Base-by-base conservation (phyloP, 768 basidiomycete species). In the Hericium erinaceus region DNA sequence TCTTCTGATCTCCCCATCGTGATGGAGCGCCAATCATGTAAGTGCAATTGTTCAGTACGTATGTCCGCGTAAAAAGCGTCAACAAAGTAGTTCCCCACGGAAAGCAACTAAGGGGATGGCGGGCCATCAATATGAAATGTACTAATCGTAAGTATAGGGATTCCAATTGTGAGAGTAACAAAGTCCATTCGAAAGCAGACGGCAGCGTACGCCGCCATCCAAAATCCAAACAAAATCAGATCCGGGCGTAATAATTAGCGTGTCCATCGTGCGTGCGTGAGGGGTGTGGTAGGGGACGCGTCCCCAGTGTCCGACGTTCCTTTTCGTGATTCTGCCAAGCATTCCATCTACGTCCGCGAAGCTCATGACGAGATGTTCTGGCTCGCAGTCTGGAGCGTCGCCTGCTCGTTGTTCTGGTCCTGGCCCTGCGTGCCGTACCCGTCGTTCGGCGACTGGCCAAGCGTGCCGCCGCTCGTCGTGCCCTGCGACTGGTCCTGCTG, bases 371-470 rank as follows among this genome's bases (percentile, higher is more conserved):
- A 0, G 20, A 53, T 40, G 20, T 52, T 48, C 22, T 57, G 59
- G 3, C 20, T 39, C 52, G 59, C 56, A 3, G 38, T 39, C 37
- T 41, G 37, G 9, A 62, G 39, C 15, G 39, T 24, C 40, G 54
- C 59, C 33, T 56, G 59, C 12, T 55, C 37, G 11, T 5, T 24
- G 13, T 18, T 18, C 51, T 53, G 18, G 2, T 20, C 54, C 22
- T 46, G 4, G n/a, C 59, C 59, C 12, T 48, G 24, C 33, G 55
- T 58, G 33, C 54, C 61, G 49, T 63, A 63, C 24, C 62, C 62
- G 26, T 63, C 62, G 41, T 63, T 57, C 18, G 62, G 60, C 16
- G 60, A 63, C 18, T 2, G 0, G 39, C 39, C 50, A n/a, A 56
- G 11, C 20, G 56, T 56, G n/a, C 61, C 59, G 26, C 2, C 33